A percentile compares a stretch with the other conserved stretches of the same genome.
Conservation (phyloP, 2,329 filamentous ascomycete genomes). For the Tolypocladium tropicale region DNA sequence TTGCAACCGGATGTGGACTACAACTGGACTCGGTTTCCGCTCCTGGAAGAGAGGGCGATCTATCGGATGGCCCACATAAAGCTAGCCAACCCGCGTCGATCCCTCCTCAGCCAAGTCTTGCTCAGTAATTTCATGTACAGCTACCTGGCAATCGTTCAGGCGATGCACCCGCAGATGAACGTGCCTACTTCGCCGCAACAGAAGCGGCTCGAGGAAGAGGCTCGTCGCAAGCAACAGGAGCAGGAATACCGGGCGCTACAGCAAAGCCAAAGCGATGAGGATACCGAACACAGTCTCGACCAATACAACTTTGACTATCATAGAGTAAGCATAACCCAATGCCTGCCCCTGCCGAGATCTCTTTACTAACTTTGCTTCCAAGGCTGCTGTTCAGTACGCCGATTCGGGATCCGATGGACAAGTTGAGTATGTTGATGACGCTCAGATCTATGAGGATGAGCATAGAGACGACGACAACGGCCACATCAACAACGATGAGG, state of each 20-base stretch:
- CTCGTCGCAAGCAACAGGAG: constrained; percentile 38
- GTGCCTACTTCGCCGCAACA: constrained; percentile 76
- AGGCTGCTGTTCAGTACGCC: constrained; percentile 36
- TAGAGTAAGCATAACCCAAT: constrained; percentile 25
- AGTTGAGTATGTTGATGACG: constrained; percentile 40
- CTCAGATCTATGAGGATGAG: constrained; percentile 43
- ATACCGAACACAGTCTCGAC: constrained; percentile 35
- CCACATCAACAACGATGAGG: constrained; percentile 9
- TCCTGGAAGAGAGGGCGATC: constrained; percentile 91
- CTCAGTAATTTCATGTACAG: constrained; percentile 99
- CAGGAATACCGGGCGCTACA: constrained; percentile 38
- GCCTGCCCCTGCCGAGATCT: background rate
- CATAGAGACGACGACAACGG: constrained; percentile 28
- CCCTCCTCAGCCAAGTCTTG: constrained; percentile 86
- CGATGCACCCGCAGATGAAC: constrained; percentile 95
- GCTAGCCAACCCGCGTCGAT: constrained; percentile 88
- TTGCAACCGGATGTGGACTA: constrained; percentile 86
- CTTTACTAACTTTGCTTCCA: constrained; percentile 2
- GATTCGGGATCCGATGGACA: constrained; percentile 31
- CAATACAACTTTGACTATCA: constrained; percentile 45
- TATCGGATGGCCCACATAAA: constrained; percentile 99
- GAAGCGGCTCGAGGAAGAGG: constrained; percentile 47
- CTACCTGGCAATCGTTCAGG: constrained; percentile 95
- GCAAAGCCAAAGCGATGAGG: constrained; percentile 32
- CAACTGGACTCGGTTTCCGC: constrained; percentile 90